A percentile compares a stretch with the other conserved stretches of the same genome.
phyloP scores from a whole-genome alignment of 257 asterid species.

The Plectranthus barbatus region DNA sequence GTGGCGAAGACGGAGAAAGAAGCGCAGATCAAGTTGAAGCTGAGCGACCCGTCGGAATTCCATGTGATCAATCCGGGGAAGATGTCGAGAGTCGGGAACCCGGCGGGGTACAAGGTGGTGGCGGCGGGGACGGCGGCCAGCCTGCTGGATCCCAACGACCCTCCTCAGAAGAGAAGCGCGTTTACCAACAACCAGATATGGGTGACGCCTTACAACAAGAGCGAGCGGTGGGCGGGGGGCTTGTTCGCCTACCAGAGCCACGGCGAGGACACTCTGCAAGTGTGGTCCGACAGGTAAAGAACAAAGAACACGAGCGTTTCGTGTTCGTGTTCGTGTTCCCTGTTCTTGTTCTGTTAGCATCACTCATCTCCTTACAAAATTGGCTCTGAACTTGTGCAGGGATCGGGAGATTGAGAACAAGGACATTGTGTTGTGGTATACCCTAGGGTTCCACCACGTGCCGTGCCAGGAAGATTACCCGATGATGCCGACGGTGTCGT shows the following conservation, averaged over 20 bases:
- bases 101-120: constrained; percentile 79
- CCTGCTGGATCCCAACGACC: constrained; percentile 67
- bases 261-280: constrained; percentile 89
- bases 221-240: constrained; percentile 91
- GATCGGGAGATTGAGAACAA: constrained; percentile 69
- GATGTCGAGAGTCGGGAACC: constrained; percentile 63
- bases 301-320: no score
- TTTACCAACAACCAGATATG: constrained; percentile 89
- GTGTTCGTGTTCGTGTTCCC: no score
- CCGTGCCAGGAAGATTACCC: constrained; percentile 98
- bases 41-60: constrained; percentile 80
- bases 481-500: constrained; percentile 80
- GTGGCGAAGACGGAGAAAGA: constrained; percentile 86
- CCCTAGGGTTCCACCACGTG: constrained; percentile 93
- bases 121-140: constrained; percentile 92
- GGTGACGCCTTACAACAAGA: constrained; percentile 76
- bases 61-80: constrained; percentile 72
- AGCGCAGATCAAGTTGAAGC: constrained; percentile 62
- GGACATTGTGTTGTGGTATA: constrained; percentile 93
- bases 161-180: constrained; percentile 77
- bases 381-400: constrained; percentile 28
- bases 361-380: background rate
- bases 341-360: no score
- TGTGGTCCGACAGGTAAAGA: constrained; percentile 79
- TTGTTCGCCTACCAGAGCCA: constrained; percentile 80